These are phyloP conservation scores for Trametes sp. DNA, from an alignment of 1,284 basidiomycete species.

Conservation along the genomic window DNA sequence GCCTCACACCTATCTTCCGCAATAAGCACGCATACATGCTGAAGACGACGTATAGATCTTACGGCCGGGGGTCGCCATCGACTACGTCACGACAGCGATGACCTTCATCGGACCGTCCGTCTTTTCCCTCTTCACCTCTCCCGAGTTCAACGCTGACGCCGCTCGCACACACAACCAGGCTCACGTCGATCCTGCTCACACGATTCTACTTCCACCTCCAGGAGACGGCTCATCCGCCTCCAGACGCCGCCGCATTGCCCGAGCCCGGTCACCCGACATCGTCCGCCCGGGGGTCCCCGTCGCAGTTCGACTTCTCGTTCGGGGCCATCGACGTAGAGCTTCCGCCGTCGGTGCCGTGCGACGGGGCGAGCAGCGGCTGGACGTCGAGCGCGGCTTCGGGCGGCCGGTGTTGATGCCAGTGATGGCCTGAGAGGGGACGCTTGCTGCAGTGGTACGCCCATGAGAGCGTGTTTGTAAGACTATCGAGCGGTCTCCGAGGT, in stretches of 20 bases:
- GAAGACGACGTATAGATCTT: neutral
- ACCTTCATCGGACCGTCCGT: neutral
- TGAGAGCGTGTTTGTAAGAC: no score
- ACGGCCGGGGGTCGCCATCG: neutral
- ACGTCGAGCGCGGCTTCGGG: no score
- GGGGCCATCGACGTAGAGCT: no score
- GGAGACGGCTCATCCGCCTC: neutral
- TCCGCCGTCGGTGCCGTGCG: no score
- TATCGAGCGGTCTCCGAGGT: no score
- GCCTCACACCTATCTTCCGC: no score
- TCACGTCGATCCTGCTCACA: constrained; percentile 2
- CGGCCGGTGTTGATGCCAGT: no score
- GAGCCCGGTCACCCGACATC: no score
- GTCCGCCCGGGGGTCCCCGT: neutral
- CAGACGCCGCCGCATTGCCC: neutral
- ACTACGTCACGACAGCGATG: neutral
- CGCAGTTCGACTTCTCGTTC: neutral
- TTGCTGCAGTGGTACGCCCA: no score
- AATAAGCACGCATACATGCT: neutral
- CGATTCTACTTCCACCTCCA: constrained; percentile 3
- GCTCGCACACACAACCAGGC: neutral
- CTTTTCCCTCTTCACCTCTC: neutral
- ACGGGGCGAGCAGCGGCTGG: no score
- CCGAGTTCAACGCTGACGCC: neutral
- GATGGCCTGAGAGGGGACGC: no score